These are phyloP conservation scores for Candida mesenterica DNA, from an alignment of 1,139 yeast species.

Conservation along the genomic window DNA sequence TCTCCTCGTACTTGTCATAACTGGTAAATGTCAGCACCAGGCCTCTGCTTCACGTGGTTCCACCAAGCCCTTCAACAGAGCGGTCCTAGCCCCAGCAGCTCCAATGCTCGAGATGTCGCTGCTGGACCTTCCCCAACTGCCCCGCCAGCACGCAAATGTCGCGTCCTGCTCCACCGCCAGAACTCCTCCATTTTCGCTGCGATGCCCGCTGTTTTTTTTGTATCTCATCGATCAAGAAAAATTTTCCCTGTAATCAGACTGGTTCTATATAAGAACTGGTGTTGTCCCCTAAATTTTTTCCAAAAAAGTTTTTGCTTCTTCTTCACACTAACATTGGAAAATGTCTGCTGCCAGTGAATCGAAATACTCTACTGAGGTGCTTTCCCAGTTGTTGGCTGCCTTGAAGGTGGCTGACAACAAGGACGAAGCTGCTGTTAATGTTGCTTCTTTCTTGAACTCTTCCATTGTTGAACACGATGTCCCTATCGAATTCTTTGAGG, in stretches of 20 bases:
- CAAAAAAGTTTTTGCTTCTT: conserved; percentile 7
- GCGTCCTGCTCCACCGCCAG: no score
- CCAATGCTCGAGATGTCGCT: no score
- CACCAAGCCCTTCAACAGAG: no score
- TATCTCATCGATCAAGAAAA: not conserved
- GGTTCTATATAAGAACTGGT: not conserved
- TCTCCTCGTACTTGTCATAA: not conserved
- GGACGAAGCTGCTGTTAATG: conserved; percentile 83
- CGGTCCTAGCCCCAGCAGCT: no score
- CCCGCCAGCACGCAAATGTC: no score
- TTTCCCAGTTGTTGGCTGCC: conserved; percentile 90
- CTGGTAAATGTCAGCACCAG: no score
- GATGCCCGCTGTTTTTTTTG: no score
- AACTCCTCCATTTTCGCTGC: no score
- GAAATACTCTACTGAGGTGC: conserved; percentile 72
- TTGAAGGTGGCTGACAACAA: conserved; percentile 91
- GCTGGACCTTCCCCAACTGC: no score
- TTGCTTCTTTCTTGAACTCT: conserved; percentile 92
- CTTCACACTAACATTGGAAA: conserved; percentile 28
- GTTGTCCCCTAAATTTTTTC: conserved; percentile 3
- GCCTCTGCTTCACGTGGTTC: no score
- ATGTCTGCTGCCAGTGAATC: conserved; percentile 68
- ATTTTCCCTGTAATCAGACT: conserved; percentile 1
- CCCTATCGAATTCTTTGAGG: conserved; percentile 82
- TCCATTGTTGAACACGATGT: conserved; percentile 98